Conservation (phyloP, 192 early-diverging fungal species). For the Allomyces javanicus region DNA sequence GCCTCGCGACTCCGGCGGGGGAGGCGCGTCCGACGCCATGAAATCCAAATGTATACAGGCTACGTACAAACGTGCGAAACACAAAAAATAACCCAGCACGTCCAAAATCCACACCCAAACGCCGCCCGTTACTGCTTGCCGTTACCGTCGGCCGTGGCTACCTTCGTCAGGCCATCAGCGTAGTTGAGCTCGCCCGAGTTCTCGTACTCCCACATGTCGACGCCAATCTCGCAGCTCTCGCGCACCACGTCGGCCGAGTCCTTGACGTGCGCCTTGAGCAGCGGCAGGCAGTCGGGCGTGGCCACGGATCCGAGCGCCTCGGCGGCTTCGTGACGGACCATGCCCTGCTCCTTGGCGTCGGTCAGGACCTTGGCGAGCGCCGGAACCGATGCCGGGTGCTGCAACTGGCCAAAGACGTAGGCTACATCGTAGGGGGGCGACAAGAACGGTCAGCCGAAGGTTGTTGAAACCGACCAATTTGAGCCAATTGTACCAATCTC, state of each 20-base stretch:
- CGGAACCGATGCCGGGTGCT: conserved; percentile 74
- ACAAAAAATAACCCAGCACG: too few species aligned
- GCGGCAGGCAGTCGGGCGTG: conserved; percentile 57
- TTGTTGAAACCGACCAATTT: too few species aligned
- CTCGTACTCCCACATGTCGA: conserved; percentile 93
- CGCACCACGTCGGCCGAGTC: conserved; percentile 70
- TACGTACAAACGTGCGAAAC: too few species aligned
- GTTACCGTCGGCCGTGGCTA: neutral
- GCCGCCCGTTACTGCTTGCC: too few species aligned
- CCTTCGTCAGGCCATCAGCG: conserved; percentile 19
- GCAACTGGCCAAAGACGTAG: conserved; percentile 95
- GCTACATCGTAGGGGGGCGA: conserved; percentile 19
- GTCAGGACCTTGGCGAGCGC: conserved; percentile 55
- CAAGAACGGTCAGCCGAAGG: too few species aligned
- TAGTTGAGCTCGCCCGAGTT: conserved; percentile 73
- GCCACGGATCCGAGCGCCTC: conserved; percentile 94
- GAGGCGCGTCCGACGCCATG: too few species aligned
- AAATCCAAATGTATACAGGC: too few species aligned
- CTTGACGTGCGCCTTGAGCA: conserved; percentile 45
- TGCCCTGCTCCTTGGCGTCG: conserved; percentile 54
- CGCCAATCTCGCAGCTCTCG: conserved; percentile 76
- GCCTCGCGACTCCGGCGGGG: too few species aligned
- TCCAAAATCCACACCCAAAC: too few species aligned
- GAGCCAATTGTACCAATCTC: conserved; percentile 35
- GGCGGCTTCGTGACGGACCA: conserved; percentile 95